Percentiles rank a stretch among this genome's conserved stretches.
phyloP scores from a whole-genome alignment of 345 rosid genomes.

The Gynandropsis gynandra region DNA sequence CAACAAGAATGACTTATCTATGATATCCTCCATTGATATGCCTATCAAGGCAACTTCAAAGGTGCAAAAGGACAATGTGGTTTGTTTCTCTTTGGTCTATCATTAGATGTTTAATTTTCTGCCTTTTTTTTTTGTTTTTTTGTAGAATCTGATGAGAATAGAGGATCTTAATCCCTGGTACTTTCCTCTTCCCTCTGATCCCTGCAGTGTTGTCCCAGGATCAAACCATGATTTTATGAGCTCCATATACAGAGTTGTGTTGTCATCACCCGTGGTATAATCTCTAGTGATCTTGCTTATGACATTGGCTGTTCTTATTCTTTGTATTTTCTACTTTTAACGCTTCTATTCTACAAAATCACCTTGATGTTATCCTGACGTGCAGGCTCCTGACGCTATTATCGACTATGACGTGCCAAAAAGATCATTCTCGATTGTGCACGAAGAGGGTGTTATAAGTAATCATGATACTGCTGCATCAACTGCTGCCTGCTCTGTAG shows the following conservation, averaged over 20 bases:
- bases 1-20: conserved; percentile 44
- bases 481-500: conserved; percentile 22
- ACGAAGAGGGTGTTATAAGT: conserved; percentile 44
- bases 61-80: conserved; percentile 29
- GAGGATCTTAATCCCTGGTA: conserved; percentile 69
- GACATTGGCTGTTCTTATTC: neutral
- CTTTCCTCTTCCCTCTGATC: conserved; percentile 67
- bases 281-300: conserved; percentile 17
- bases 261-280: conserved; percentile 91
- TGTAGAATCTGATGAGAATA: conserved; percentile 26
- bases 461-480: conserved; percentile 24
- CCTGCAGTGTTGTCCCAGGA: conserved; percentile 57
- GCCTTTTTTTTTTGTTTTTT: neutral
- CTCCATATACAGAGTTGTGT: conserved; percentile 58
- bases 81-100: conserved; percentile 4
- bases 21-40: conserved; percentile 65
- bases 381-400: conserved; percentile 76
- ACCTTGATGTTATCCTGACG: conserved; percentile 16
- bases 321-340: conserved; percentile 2
- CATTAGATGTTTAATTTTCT: conserved; percentile 5
- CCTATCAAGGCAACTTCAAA: conserved; percentile 36
- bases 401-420: conserved; percentile 74
- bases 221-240: conserved; percentile 72
- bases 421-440: conserved; percentile 44
- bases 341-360: neutral